Conservation (phyloP, 2,329 filamentous ascomycete species). For the Stagonosporopsis cucurbitacearum region DNA sequence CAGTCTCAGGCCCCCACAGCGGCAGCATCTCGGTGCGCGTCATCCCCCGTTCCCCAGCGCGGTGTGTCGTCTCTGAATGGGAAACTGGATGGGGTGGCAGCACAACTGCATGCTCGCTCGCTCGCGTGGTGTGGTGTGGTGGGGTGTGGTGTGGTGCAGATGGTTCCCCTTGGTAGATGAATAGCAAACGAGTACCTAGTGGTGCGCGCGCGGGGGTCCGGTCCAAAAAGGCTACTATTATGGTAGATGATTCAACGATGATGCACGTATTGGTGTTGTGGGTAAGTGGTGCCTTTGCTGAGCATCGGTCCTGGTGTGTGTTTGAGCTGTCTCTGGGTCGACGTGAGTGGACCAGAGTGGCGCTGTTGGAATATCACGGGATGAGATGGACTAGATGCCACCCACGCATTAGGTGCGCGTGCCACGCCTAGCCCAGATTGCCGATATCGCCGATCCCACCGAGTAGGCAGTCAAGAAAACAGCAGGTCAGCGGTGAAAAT, state of each 20-base stretch:
- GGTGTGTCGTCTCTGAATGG: constrained; percentile 36
- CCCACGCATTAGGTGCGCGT: constrained; percentile 13
- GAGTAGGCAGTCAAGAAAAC: neutral
- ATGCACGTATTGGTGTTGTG: neutral
- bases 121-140: no score
- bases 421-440: constrained; percentile 6
- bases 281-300: neutral
- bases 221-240: no score
- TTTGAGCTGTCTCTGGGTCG: neutral
- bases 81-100: constrained; percentile 22
- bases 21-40: neutral
- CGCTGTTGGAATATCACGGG: constrained; percentile 28
- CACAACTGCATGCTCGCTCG: constrained; percentile 46
- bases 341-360: neutral
- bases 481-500: neutral
- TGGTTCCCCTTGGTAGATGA: neutral
- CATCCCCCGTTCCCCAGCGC: constrained; percentile 42
- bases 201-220: no score
- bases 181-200: no score
- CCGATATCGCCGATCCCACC: constrained; percentile 7
- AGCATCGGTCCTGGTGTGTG: neutral
- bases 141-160: constrained; percentile 9
- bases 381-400: constrained; percentile 14
- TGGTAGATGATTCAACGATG: constrained; percentile 7
- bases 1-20: no score